Percentiles rank a stretch among this genome's conserved stretches.
Conservation (phyloP, 139 green algal species). For the Parachlorella kessleri region DNA sequence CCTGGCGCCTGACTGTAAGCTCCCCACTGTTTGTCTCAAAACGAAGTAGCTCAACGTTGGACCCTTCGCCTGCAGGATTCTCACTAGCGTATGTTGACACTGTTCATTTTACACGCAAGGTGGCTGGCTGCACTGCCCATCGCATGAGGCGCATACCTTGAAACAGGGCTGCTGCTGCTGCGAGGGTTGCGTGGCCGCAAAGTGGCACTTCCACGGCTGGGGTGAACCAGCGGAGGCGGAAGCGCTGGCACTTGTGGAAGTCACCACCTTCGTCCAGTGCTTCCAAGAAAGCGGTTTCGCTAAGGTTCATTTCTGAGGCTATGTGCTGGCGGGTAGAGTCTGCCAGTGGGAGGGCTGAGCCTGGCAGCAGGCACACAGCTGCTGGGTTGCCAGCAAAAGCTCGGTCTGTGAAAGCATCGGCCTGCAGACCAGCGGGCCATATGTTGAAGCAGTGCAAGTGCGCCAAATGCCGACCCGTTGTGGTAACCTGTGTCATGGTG, state of each 20-base stretch:
- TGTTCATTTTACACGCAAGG: no score
- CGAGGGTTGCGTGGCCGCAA: constrained; percentile 75
- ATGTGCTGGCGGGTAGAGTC: constrained; percentile 43
- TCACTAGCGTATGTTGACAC: no score
- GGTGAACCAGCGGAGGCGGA: constrained; percentile 68
- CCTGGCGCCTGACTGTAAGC: constrained; percentile 16
- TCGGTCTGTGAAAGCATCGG: constrained; percentile 72
- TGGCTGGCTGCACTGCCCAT: no score
- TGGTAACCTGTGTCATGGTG: no score
- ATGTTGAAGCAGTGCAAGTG: no score
- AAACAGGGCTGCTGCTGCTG: constrained; percentile 34
- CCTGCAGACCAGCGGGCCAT: no score
- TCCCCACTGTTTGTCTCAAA: constrained; percentile 43
- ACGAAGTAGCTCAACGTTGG: constrained; percentile 3
- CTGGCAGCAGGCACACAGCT: constrained; percentile 65
- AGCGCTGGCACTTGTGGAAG: constrained; percentile 29
- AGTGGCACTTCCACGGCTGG: constrained; percentile 53
- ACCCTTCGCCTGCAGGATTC: constrained; percentile 2
- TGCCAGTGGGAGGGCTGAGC: constrained; percentile 13
- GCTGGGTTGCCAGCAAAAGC: constrained; percentile 80
- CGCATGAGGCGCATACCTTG: constrained; percentile 8
- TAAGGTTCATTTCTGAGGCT: constrained; percentile 79
- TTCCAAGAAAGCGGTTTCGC: constrained; percentile 79
- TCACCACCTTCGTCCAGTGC: not conserved
- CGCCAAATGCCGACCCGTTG: no score